These are phyloP conservation scores for Epithemia pelagica DNA, from an alignment of 108 stramenopile species.

Conservation along the genomic window DNA sequence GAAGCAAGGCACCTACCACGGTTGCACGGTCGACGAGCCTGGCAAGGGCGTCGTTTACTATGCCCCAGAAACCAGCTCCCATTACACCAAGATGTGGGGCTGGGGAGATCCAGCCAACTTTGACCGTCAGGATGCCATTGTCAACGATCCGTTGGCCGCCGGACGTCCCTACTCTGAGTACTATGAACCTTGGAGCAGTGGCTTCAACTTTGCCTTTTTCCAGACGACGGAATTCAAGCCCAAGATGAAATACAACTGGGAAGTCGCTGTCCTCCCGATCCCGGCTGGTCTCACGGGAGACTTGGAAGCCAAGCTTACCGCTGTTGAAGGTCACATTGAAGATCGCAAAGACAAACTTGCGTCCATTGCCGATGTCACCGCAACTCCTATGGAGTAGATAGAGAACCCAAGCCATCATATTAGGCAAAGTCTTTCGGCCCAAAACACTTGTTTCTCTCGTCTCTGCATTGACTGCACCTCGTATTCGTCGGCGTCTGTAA, in stretches of 20 bases:
- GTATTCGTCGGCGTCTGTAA: no score
- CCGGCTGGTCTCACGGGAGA: neutral
- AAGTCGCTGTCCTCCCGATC: neutral
- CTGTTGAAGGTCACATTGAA: neutral
- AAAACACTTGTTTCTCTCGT: no score
- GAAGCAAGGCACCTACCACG: conserved; percentile 17
- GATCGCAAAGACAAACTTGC: neutral
- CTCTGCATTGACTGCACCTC: no score
- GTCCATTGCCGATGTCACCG: neutral
- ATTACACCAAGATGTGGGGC: conserved; percentile 20
- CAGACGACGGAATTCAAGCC: conserved; percentile 8
- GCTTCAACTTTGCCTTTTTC: conserved; percentile 15
- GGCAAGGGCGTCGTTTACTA: conserved; percentile 11
- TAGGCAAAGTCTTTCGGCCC: no score
- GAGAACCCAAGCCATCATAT: no score
- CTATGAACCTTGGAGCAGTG: conserved; percentile 22
- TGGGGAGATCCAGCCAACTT: conserved; percentile 12
- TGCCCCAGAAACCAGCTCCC: conserved; percentile 1
- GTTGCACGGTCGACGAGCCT: neutral
- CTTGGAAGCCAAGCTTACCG: neutral
- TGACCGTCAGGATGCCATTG: neutral
- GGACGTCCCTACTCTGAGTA: conserved; percentile 15
- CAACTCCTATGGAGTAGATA: neutral
- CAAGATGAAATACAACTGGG: conserved; percentile 6
- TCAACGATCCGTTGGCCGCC: conserved; percentile 6